Percentiles rank a stretch among this genome's conserved stretches.
These are phyloP conservation scores for Phytophthora megakarya DNA, from an alignment of 352 stramenopile genomes.

Conservation along the genomic window DNA sequence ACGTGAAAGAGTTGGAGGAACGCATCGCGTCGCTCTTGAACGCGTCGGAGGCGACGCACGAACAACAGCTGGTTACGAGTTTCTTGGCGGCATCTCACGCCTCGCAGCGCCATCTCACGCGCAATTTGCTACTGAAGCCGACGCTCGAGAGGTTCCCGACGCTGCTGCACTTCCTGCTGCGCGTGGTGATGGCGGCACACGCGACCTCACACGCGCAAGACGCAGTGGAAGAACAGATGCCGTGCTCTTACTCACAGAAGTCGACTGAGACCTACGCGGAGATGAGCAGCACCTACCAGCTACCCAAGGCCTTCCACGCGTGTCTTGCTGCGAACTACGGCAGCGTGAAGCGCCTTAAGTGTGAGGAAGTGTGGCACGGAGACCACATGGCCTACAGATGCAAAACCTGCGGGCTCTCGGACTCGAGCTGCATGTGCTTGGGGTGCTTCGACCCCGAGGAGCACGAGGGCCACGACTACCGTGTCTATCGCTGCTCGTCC, in stretches of 20 bases:
- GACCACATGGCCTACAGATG: constrained; percentile 89
- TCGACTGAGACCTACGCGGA: constrained; percentile 33
- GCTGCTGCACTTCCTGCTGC: constrained; percentile 71
- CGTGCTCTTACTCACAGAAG: constrained; percentile 41
- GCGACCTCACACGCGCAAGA: constrained; percentile 26
- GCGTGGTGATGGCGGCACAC: constrained; percentile 64
- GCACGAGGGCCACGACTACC: constrained; percentile 82
- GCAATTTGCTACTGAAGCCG: constrained; percentile 27
- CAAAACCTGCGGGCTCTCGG: constrained; percentile 79
- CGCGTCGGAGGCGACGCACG: constrained; percentile 4
- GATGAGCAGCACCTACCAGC: constrained; percentile 29
- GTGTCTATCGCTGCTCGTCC: constrained; percentile 82
- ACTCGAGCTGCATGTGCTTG: constrained; percentile 89
- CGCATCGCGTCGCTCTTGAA: constrained; percentile 55
- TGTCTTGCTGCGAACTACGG: constrained; percentile 63
- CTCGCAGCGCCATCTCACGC: constrained; percentile 52
- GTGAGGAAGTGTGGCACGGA: constrained; percentile 87
- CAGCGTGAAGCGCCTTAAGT: constrained; percentile 76
- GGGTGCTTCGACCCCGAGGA: constrained; percentile 79
- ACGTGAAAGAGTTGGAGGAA: constrained; percentile 42
- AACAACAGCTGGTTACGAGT: constrained; percentile 39
- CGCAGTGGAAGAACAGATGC: not conserved
- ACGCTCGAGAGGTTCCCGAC: constrained; percentile 40
- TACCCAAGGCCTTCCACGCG: constrained; percentile 45
- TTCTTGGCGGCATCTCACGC: constrained; percentile 43